Evolutionary conservation across 1,284 basidiomycete genomes (phyloP), one percentile per base, ranked within the genome.

Genomic region (Cutaneotrichosporon cutaneum): DNA sequence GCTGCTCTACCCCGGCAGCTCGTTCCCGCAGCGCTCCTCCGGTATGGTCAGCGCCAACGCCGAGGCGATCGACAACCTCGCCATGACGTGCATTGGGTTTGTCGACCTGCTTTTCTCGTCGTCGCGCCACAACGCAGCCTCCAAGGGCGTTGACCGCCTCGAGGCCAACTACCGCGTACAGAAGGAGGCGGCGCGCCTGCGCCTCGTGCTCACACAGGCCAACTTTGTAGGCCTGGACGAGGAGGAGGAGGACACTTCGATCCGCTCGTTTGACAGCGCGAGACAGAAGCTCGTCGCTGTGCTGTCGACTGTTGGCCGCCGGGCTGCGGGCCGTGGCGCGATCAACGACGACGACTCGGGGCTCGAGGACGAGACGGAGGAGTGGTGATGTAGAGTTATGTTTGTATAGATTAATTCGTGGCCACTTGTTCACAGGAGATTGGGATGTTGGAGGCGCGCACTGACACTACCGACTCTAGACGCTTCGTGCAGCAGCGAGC

Each of bases 31-130:
- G 26, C 18, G 35, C 16, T 11, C 54, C 11, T 18, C 56, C 14
- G 36, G 56, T 9, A 14, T 58, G 1, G 36, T 72, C 2, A 68
- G 68, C 10, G 53, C 36, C 26, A 77, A 76, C 60, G 73, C 74
- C 4, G 50, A 71, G 33, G 72, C 73, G 4, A 69, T 80, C 45
- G 77, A 79, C 65, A 74, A 72, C 36, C 69, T 80, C 22, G 77
- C 75, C 4, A 54, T 74, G 27, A 73, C 74, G 36, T 78, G 77
- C 58, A 73, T 80, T 48, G 71, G 73, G 24, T 80, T 75, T 56
- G 68, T 78, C n/a, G 63, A 67, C 45, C 69, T 79, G 8, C 68
- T 79, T 26, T 66, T 66, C 18, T 70, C 70, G 7, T 65, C 72
- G 9, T 54, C 69, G n/a, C 42, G 58, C 18, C 35, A 62, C 27